These are phyloP conservation scores for Herpetomonas tarakana DNA, from an alignment of 208 protist genomes.

Conservation along the genomic window DNA sequence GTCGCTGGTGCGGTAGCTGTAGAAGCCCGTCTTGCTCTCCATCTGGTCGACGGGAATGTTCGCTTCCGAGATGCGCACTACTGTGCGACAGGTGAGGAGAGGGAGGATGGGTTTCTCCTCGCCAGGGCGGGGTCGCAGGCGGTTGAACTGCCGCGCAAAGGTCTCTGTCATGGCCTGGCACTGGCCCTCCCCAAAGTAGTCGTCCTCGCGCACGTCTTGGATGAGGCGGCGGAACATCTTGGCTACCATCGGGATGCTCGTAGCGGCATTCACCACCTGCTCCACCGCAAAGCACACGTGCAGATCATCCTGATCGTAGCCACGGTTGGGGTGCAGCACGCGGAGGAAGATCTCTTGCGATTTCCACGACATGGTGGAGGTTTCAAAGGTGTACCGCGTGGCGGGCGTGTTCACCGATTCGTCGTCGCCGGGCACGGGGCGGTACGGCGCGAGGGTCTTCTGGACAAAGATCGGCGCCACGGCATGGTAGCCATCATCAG, in stretches of 20 bases:
- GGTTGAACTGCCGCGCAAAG: slow-evolving; percentile 2
- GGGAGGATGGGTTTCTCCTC: not conserved
- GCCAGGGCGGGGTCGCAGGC: not conserved
- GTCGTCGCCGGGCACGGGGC: not conserved
- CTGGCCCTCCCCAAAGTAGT: slow-evolving; percentile 58
- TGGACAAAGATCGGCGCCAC: not conserved
- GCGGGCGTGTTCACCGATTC: not conserved
- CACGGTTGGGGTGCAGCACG: slow-evolving; percentile 19
- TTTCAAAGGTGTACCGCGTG: not conserved
- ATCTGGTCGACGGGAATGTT: slow-evolving; percentile 18
- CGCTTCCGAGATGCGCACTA: slow-evolving; percentile 15
- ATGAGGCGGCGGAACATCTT: slow-evolving; percentile 41
- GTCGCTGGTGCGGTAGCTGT: slow-evolving; percentile 18
- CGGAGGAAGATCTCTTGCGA: slow-evolving; percentile 16
- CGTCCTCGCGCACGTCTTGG: slow-evolving; percentile 30
- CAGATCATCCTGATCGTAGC: slow-evolving; percentile 23
- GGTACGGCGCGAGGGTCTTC: not conserved
- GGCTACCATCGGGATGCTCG: slow-evolving; percentile 31
- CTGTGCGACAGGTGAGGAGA: not conserved
- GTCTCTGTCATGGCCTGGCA: slow-evolving; percentile 31
- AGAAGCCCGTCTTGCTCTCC: slow-evolving; percentile 13
- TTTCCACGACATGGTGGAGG: slow-evolving; percentile 12
- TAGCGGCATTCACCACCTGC: slow-evolving; percentile 12
- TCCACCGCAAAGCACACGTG: slow-evolving; percentile 41
- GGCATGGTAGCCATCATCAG: not conserved